phyloP scores from a whole-genome alignment of 2,329 filamentous ascomycete species.

The Trichoderma pleuroti region DNA sequence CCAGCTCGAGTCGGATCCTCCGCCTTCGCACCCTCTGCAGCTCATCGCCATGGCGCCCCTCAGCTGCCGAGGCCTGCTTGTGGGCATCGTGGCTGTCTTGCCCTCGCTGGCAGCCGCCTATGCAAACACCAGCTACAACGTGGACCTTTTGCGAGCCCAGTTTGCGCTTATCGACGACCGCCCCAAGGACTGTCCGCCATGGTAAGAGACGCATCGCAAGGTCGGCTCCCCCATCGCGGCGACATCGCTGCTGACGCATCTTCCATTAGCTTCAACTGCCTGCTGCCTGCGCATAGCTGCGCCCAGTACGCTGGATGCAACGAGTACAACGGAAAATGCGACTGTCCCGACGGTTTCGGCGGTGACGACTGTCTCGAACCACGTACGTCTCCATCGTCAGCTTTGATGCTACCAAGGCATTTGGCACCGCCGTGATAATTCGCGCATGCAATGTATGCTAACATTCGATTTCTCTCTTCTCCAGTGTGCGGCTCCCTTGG shows the following conservation, averaged over 20 bases:
- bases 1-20: neutral
- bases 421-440: neutral
- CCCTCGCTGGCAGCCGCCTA: constrained; percentile 39
- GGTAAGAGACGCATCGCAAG: constrained; percentile 43
- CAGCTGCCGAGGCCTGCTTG: constrained; percentile 37
- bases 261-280: constrained; percentile 83
- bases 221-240: neutral
- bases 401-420: neutral
- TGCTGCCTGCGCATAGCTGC: constrained; percentile 86
- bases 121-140: constrained; percentile 54
- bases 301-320: constrained; percentile 89
- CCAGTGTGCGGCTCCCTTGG: constrained; percentile 83
- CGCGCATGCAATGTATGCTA: neutral
- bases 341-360: constrained; percentile 87
- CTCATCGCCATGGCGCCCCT: constrained; percentile 39
- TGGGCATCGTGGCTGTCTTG: constrained; percentile 40
- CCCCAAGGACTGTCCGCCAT: constrained; percentile 75
- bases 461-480: neutral
- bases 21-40: constrained; percentile 9
- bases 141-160: constrained; percentile 61
- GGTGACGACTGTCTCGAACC: constrained; percentile 91
- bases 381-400: constrained; percentile 45
- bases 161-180: constrained; percentile 70
- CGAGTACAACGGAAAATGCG: constrained; percentile 85
- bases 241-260: constrained; percentile 19